Conservation (phyloP, 2,329 filamentous ascomycete genomes). For the Fusarium equiseti region DNA sequence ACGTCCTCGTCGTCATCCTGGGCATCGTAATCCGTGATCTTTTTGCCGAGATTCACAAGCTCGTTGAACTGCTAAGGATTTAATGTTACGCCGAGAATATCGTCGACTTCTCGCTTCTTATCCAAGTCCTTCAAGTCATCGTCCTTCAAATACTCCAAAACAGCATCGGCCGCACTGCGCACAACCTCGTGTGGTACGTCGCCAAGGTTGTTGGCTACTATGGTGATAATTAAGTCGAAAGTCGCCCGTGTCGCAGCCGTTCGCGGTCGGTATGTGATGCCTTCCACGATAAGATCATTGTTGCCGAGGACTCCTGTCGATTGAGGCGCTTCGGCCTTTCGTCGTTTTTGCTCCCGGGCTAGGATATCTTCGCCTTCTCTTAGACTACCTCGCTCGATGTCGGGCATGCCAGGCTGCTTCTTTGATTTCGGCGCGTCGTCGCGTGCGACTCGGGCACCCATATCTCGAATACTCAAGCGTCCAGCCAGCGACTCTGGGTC, state of each 20-base stretch:
- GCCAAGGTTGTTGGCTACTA: constrained; percentile 87
- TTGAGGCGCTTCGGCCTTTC: constrained; percentile 78
- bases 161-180: constrained; percentile 91
- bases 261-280: constrained; percentile 89
- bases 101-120: constrained; percentile 97
- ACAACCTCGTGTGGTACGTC: constrained; percentile 94
- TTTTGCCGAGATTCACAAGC: constrained; percentile 94
- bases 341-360: constrained; percentile 85
- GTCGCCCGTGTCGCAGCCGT: constrained; percentile 92
- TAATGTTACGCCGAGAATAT: constrained; percentile 86
- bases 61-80: constrained; percentile 95
- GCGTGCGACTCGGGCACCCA: constrained; percentile 86
- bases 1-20: constrained; percentile 95
- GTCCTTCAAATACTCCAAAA: constrained; percentile 92
- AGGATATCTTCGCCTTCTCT: constrained; percentile 87
- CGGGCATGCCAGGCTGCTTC: constrained; percentile 75
- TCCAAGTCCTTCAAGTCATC: constrained; percentile 97
- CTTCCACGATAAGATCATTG: constrained; percentile 88
- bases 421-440: constrained; percentile 85
- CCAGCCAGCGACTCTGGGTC: constrained; percentile 98
- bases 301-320: constrained; percentile 83
- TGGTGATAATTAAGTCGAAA: constrained; percentile 93
- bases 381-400: constrained; percentile 80
- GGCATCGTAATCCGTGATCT: constrained; percentile 97
- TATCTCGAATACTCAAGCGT: constrained; percentile 91